phyloP scores from a whole-genome alignment of 345 rosid genomes.

The Gossypium mustelinum region DNA sequence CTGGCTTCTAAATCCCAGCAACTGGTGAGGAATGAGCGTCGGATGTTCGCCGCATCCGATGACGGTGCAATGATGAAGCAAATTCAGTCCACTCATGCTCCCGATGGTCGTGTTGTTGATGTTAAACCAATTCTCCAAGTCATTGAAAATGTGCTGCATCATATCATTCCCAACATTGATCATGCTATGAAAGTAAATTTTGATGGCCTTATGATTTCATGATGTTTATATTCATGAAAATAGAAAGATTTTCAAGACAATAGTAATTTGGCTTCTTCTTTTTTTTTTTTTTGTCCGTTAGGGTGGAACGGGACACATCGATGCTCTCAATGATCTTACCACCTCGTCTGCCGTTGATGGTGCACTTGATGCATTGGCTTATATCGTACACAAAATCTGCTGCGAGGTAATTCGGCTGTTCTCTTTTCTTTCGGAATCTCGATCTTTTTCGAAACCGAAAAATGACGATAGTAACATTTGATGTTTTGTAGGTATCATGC shows the following conservation, averaged over 20 bases:
- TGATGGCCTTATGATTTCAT: neutral
- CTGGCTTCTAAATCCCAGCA: constrained; percentile 5
- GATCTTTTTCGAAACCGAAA: too few relatives aligned
- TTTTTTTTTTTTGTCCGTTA: neutral
- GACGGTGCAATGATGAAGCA: constrained; percentile 41
- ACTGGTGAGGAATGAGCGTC: constrained; percentile 14
- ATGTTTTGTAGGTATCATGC: constrained; percentile 34
- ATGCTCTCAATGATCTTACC: constrained; percentile 19
- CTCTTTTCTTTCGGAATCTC: too few relatives aligned
- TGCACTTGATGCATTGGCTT: constrained; percentile 26
- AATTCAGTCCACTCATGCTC: constrained; percentile 40
- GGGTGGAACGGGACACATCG: constrained; percentile 23
- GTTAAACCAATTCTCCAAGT: constrained; percentile 32
- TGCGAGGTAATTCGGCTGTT: constrained; percentile 32
- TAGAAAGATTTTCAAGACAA: neutral
- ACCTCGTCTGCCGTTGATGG: constrained; percentile 15
- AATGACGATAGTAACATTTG: too few relatives aligned
- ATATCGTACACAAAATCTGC: constrained; percentile 30
- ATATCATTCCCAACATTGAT: constrained; percentile 32
- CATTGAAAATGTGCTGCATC: constrained; percentile 31
- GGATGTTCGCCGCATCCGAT: constrained; percentile 15
- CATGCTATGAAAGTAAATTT: constrained; percentile 26
- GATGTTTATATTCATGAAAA: neutral
- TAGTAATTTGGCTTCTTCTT: too few relatives aligned
- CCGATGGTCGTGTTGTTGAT: constrained; percentile 42